A percentile compares a stretch with the other conserved stretches of the same genome.
Evolutionary conservation across 1,284 basidiomycete genomes (phyloP).

Genomic region (Cutaneotrichosporon sp.): DNA sequence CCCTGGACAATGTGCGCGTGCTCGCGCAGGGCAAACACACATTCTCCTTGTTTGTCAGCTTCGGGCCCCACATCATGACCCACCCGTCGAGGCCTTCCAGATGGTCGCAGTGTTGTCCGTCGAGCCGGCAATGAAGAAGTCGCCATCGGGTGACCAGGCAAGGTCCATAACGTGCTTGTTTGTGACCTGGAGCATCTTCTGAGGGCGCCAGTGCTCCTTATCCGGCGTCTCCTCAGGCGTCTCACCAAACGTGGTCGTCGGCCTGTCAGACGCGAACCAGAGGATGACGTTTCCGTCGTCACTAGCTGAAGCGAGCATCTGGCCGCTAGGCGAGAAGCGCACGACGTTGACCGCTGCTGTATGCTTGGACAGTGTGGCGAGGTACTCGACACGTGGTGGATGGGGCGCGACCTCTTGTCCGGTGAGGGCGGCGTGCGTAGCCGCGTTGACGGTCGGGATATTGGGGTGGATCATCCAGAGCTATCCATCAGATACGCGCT

Average conservation of each 20-base stretch:
- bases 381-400: slow-evolving; percentile 90
- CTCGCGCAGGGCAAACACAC: slow-evolving; percentile 57
- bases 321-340: slow-evolving; percentile 92
- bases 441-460: slow-evolving; percentile 62
- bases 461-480: slow-evolving; percentile 94
- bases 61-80: slow-evolving; percentile 18
- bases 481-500: slow-evolving; percentile 53
- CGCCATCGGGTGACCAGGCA: slow-evolving; percentile 93
- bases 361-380: slow-evolving; percentile 89
- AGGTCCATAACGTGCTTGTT: slow-evolving; percentile 96
- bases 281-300: slow-evolving; percentile 97
- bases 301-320: slow-evolving; percentile 86
- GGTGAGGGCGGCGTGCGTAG: slow-evolving; percentile 60
- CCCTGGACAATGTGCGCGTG: slow-evolving; percentile 94
- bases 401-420: slow-evolving; percentile 57
- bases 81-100: slow-evolving; percentile 50
- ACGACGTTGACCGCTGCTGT: slow-evolving; percentile 96
- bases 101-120: slow-evolving; percentile 84
- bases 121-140: slow-evolving; percentile 89
- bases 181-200: slow-evolving; percentile 78
- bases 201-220: slow-evolving; percentile 93
- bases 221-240: slow-evolving; percentile 79
- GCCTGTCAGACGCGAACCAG: slow-evolving; percentile 80
- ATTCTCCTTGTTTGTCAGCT: slow-evolving; percentile 41
- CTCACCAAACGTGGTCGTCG: slow-evolving; percentile 75